phyloP scores from a whole-genome alignment of 371 early-diverging fungal genomes.

The Saksenaea oblongispora region DNA sequence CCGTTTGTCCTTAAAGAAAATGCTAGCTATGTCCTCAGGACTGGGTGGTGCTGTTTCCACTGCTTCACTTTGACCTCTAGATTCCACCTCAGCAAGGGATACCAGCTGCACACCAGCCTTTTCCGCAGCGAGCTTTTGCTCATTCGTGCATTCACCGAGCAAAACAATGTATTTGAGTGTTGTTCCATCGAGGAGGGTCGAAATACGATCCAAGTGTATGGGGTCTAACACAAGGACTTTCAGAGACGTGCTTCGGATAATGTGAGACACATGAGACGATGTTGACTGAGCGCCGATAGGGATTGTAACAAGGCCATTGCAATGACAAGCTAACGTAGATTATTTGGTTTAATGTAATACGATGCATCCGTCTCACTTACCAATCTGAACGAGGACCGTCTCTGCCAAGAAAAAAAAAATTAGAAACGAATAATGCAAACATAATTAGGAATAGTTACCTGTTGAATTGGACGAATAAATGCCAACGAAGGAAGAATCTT shows the following conservation, averaged over 20 bases:
- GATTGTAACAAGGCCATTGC: slow-evolving; percentile 40
- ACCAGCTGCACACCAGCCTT: slow-evolving; percentile 25
- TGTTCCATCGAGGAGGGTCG: slow-evolving; percentile 21
- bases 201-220: slow-evolving; percentile 16
- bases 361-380: slow-evolving; percentile 27
- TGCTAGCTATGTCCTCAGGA: slow-evolving; percentile 39
- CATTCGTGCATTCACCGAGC: slow-evolving; percentile 23
- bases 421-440: slow-evolving; percentile 7
- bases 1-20: slow-evolving; percentile 37
- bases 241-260: slow-evolving; percentile 26
- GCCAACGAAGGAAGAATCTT: slow-evolving; percentile 51
- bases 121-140: slow-evolving; percentile 17
- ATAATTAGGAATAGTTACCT: slow-evolving; percentile 29
- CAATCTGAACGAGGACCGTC: slow-evolving; percentile 38
- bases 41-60: slow-evolving; percentile 30
- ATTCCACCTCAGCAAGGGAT: slow-evolving; percentile 35
- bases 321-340: slow-evolving; percentile 34
- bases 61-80: slow-evolving; percentile 20
- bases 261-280: slow-evolving; percentile 29
- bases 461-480: slow-evolving; percentile 49
- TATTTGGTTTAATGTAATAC: background rate
- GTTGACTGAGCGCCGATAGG: slow-evolving; percentile 41
- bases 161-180: slow-evolving; percentile 30
- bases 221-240: slow-evolving; percentile 32
- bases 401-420: slow-evolving; percentile 17